Base-by-base conservation (phyloP, 345 rosid species). In the Syzygium jambos region DNA sequence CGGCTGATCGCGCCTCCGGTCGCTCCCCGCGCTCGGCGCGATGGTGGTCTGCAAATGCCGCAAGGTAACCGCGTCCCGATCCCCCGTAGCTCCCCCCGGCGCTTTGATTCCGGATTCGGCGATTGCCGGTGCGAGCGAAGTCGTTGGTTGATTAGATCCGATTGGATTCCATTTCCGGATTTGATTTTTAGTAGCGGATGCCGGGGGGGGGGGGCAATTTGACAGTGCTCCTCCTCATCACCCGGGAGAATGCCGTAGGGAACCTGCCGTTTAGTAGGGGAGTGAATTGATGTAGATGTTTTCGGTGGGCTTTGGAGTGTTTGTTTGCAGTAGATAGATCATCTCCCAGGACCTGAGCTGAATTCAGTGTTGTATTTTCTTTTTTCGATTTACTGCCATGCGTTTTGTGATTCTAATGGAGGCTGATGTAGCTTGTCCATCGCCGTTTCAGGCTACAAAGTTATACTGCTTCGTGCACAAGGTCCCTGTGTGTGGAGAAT, bases 41-140 rank as follows among this genome's bases (percentile, higher is more conserved):
- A 96, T 96, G 98, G 98, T 96, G 91, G 98, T 96, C 91, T 96
- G 98, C 90, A 96, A 96, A 96, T 96, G 98, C 93, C 95, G 95
- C 80, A 96, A 96, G 98, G 98, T 95, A 88, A 14, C 65, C 65
- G 0, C 29, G 46, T 53, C 41, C 65, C 55, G 87, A 43, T 84
- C 85, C 53, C 88, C 46, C 34, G 41, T 34, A 17, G 23, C 54
- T 77, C 80, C 49, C 19, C 25, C 12, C 46, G 46, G 12, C 25
- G 19, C 80, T 73, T 73, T 11, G 25, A 41, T 73, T 34, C 38
- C 80, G 80, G 80, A 34, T 73, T 73, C 80, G 12, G 49, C 22
- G 80, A 34, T 73, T 34, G 80, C 78, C 78, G 46, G 78, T 34
- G 78, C 46, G 78, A 38, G 46, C 78, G 78, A 34, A 34, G 46